Percentiles rank a stretch among this genome's conserved stretches.
These are phyloP conservation scores for Fistulifera pelliculosa DNA, from an alignment of 108 stramenopile genomes.

Conservation along the genomic window DNA sequence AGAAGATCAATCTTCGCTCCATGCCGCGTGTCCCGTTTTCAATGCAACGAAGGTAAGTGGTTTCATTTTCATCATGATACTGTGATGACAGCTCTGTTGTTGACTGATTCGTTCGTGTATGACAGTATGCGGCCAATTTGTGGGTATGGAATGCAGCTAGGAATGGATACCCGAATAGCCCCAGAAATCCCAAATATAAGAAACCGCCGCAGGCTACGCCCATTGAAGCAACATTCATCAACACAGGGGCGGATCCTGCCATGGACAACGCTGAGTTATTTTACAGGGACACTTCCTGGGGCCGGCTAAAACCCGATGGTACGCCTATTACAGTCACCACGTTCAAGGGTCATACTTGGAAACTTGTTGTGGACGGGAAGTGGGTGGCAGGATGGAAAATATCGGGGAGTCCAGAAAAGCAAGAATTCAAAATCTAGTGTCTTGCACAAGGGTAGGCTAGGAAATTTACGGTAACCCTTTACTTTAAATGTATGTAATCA, in stretches of 20 bases:
- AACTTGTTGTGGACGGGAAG: too few species aligned
- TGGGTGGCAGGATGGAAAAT: too few species aligned
- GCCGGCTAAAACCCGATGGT: constrained; percentile 32
- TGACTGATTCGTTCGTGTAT: too few species aligned
- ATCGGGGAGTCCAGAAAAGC: too few species aligned
- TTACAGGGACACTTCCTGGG: constrained; percentile 53
- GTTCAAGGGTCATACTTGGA: too few species aligned
- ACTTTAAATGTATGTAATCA: too few species aligned
- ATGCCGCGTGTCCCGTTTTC: constrained; percentile 86
- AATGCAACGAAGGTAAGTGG: constrained; percentile 12
- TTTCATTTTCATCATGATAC: too few species aligned
- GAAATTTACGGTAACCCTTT: too few species aligned
- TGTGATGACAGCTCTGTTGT: too few species aligned
- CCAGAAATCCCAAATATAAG: background rate
- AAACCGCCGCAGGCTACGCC: constrained; percentile 9
- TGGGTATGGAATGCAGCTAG: constrained; percentile 50
- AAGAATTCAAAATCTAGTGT: too few species aligned
- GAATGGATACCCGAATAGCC: constrained; percentile 15
- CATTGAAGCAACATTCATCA: constrained; percentile 37
- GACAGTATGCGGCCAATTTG: constrained; percentile 76
- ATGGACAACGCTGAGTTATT: constrained; percentile 41
- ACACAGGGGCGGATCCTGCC: constrained; percentile 28
- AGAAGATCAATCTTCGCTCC: constrained; percentile 47
- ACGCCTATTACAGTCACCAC: constrained; percentile 12
- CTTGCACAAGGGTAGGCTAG: too few species aligned